Evolutionary conservation across 2,329 filamentous ascomycete species (phyloP), one percentile per base, ranked within the genome.

Genomic region (Monilinia vaccinii-corymbosi): DNA sequence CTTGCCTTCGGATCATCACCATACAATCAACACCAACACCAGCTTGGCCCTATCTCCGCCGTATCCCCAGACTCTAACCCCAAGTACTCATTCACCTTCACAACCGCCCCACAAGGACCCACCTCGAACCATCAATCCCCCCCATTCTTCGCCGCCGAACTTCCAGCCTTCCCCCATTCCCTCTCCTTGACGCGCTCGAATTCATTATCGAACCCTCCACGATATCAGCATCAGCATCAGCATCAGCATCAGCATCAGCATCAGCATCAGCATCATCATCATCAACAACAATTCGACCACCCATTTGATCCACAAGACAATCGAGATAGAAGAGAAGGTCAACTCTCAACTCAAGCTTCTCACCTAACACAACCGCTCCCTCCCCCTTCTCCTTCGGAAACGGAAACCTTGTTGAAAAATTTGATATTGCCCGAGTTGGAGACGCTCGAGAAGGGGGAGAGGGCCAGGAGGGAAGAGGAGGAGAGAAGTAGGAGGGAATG

Each of bases 21-120:
- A n/a, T 53, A 51, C 28, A 40, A 49, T 28, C 42, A 57, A 21
- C 23, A 28, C 16, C 31, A 42, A 5, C n/a, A 53, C 23, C 34
- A 40, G 4, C 56, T 45, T 10, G 38, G 47, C 9, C 47, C 56
- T 14, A 16, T 58, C 10, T 58, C 56, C 28, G 56, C 48, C 16
- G 31, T 59, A 25, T 47, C 45, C n/a, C 28, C 44, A 7, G 44
- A 28, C 28, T 51, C 44, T 9, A 59, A 59, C 38, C 56, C 56
- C 6, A 59, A 59, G 52, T 47, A 59, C 56, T 59, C 56, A 7
- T 59, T 59, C 40, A 59, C 56, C 28, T 59, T 59, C 21, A 59
- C 56, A 7, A 58, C 55, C 32, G 55, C 55, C 8, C 45, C 55
- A 4, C 51, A 53, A 25, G 25, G n/a, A 14, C 28, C 34, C 36